A percentile compares a stretch with the other conserved stretches of the same genome.
Conservation (phyloP, 352 stramenopile genomes). For the Thraustochytrium sp. region DNA sequence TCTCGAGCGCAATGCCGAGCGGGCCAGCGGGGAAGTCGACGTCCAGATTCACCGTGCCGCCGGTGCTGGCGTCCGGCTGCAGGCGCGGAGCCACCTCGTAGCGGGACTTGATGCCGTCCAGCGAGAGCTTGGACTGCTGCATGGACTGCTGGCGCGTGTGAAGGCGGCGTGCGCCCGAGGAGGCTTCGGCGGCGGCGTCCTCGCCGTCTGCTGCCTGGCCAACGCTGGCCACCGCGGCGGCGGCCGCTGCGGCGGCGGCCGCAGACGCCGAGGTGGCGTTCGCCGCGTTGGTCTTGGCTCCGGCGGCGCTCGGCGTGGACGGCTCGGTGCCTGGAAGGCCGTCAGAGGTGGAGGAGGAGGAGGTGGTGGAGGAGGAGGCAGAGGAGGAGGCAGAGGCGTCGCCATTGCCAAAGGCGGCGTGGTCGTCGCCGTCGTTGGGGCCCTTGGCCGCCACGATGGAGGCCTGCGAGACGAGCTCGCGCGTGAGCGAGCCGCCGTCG, state of each 20-base stretch:
- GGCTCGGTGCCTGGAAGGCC: too few relatives aligned
- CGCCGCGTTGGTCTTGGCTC: too few relatives aligned
- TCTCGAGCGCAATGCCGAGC: constrained; percentile 19
- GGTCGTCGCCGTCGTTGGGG: too few relatives aligned
- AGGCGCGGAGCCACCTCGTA: background rate
- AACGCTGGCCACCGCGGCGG: background rate
- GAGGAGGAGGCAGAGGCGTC: too few relatives aligned
- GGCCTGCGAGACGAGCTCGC: background rate
- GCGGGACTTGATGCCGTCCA: background rate
- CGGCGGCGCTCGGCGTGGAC: too few relatives aligned
- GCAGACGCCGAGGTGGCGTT: background rate
- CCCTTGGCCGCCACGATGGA: background rate
- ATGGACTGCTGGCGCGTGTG: background rate
- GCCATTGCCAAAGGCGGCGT: too few relatives aligned
- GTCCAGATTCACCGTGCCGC: constrained; percentile 6
- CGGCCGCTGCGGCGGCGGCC: background rate
- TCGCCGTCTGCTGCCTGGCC: background rate
- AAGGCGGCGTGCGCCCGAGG: too few relatives aligned
- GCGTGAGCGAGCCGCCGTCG: background rate
- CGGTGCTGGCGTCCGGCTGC: background rate
- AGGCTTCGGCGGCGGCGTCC: background rate
- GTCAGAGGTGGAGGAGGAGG: too few relatives aligned
- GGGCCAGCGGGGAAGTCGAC: constrained; percentile 13
- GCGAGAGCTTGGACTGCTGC: background rate
- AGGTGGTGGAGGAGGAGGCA: too few relatives aligned